phyloP scores from a whole-genome alignment of 441 rosid species.

The Dalechampia spathulata region DNA sequence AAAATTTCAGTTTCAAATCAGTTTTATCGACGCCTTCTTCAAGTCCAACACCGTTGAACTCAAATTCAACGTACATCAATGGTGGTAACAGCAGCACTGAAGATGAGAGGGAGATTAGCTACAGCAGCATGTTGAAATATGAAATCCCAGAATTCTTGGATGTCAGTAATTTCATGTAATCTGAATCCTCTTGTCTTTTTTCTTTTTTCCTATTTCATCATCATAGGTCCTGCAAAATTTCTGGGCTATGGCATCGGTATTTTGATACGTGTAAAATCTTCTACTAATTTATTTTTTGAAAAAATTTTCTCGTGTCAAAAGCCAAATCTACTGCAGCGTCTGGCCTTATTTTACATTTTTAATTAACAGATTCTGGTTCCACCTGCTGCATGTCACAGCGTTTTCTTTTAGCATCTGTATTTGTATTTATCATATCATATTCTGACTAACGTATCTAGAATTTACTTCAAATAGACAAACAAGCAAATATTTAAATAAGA shows the following conservation, averaged over 20 bases:
- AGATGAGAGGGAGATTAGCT: slow-evolving; percentile 60
- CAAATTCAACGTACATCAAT: slow-evolving; percentile 54
- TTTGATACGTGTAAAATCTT: slow-evolving; percentile 16
- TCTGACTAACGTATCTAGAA: not conserved
- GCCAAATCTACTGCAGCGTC: too few species aligned
- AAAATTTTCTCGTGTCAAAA: too few species aligned
- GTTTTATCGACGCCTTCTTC: slow-evolving; percentile 62
- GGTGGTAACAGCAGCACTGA: slow-evolving; percentile 35
- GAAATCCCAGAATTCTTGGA: slow-evolving; percentile 49
- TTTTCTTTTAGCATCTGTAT: not conserved
- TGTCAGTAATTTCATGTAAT: slow-evolving; percentile 44
- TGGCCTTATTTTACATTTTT: slow-evolving; percentile 1
- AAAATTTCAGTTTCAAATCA: slow-evolving; percentile 36
- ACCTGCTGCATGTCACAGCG: not conserved
- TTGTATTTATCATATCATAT: not conserved
- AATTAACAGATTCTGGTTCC: slow-evolving; percentile 18
- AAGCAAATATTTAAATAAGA: too few species aligned
- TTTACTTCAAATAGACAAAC: not conserved
- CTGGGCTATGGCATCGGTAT: not conserved
- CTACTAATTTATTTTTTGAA: not conserved
- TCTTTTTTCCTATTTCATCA: not conserved
- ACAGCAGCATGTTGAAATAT: slow-evolving; percentile 52
- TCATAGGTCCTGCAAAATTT: not conserved
- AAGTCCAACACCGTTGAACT: slow-evolving; percentile 54
- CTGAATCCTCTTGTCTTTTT: not conserved